Percentiles rank a stretch among this genome's conserved stretches.
Conservation (phyloP, 2,329 filamentous ascomycete species). For the Mariannaea elegans region DNA sequence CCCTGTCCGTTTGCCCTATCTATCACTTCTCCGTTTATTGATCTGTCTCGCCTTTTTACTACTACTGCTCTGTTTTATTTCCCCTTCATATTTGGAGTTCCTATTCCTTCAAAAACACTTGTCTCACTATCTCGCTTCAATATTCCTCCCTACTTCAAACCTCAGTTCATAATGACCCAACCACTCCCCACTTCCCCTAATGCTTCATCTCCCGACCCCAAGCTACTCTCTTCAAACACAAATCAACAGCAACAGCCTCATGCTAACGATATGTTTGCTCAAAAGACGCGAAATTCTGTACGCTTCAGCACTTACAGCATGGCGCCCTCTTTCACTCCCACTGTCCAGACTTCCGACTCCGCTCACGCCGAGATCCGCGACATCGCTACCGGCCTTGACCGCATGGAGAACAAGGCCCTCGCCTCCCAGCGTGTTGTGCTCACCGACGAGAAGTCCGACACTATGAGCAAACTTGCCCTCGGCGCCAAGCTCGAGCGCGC, state of each 20-base stretch:
- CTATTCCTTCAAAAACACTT: constrained; percentile 9
- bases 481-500: constrained; percentile 92
- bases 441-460: constrained; percentile 81
- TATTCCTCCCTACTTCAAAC: constrained; percentile 12
- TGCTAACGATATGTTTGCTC: constrained; percentile 28
- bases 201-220: constrained; percentile 16
- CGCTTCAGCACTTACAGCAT: constrained; percentile 70
- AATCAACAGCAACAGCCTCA: constrained; percentile 19
- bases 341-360: constrained; percentile 62
- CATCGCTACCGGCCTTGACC: constrained; percentile 82
- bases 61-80: background rate
- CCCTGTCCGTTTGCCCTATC: background rate
- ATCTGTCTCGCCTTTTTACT: background rate
- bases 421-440: constrained; percentile 77
- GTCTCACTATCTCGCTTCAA: constrained; percentile 7
- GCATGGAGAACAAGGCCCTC: constrained; percentile 90
- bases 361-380: constrained; percentile 68
- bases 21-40: background rate
- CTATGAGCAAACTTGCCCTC: constrained; percentile 85
- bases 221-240: constrained; percentile 25
- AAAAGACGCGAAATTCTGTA: constrained; percentile 61
- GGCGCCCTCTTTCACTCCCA: constrained; percentile 68
- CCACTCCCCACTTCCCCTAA: constrained; percentile 26
- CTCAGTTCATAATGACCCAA: constrained; percentile 32
- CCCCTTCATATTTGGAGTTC: background rate